Conservation (phyloP, 1,139 yeast genomes). For the Meyerozyma guilliermondii region DNA sequence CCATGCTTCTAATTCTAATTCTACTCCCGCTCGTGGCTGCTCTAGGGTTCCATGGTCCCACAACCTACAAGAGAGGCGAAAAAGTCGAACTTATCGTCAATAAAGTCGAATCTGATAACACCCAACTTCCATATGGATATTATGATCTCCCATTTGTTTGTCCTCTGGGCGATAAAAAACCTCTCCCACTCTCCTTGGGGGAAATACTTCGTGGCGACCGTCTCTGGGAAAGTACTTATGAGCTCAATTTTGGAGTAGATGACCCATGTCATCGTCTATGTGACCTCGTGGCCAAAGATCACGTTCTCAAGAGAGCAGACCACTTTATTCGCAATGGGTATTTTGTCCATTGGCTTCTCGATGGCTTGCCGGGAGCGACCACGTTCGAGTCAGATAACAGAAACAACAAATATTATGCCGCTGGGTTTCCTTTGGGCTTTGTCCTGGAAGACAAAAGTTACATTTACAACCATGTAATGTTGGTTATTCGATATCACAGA, state of each 20-base stretch:
- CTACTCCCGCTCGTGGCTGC: not conserved
- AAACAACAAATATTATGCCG: constrained; percentile 66
- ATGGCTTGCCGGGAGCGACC: constrained; percentile 86
- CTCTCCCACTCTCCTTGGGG: constrained; percentile 66
- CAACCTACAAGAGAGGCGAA: constrained; percentile 44
- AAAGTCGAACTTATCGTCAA: constrained; percentile 68
- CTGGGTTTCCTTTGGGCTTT: constrained; percentile 85
- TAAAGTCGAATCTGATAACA: constrained; percentile 70
- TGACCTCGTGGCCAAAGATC: constrained; percentile 49
- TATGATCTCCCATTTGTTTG: constrained; percentile 79
- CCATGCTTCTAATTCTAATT: not conserved
- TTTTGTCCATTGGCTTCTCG: constrained; percentile 79
- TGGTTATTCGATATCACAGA: constrained; percentile 70
- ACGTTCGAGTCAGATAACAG: constrained; percentile 65
- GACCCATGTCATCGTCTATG: constrained; percentile 64
- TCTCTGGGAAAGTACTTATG: constrained; percentile 69
- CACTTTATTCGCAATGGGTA: constrained; percentile 64
- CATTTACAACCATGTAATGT: constrained; percentile 74
- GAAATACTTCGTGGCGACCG: constrained; percentile 81
- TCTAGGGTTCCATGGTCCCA: not conserved
- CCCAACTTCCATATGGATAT: constrained; percentile 76
- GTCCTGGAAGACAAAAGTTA: constrained; percentile 52
- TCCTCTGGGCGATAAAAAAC: constrained; percentile 55
- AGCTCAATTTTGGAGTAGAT: constrained; percentile 57
- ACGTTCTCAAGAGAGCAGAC: constrained; percentile 52